Evolutionary conservation across 2,329 filamentous ascomycete species (phyloP), one percentile per base, ranked within the genome.

Genomic region (Hypoxylon sp.): DNA sequence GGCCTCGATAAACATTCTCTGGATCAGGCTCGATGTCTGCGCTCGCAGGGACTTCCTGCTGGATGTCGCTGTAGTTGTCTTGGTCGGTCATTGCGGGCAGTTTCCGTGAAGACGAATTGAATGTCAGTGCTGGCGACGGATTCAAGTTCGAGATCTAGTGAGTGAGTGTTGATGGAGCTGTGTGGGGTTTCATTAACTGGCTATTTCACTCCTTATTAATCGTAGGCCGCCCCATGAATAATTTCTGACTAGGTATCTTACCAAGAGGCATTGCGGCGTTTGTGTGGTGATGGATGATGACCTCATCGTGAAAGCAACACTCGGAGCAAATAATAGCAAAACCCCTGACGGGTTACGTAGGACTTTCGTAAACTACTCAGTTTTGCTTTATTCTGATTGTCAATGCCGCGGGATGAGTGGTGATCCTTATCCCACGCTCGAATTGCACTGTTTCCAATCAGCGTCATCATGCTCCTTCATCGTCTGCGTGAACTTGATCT

Each of bases 11-110:
- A 6, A 61, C 57, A 36, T 65, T 65, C 42, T 65, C 51, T 2
- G 38, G 51, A 16, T 61, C 57, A 7, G 18, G 38, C 14, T 61
- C 62, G 4, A 22, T 53, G 26, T 52, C 56, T 4, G 40, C 52
- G 12, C 22, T 26, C 38, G 12, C 38, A 12, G 51, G 12, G 18
- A 61, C 52, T 46, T 65, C 62, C 51, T 65, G 51, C 45, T 65
- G 57, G 33, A 61, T 65, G 32, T 65, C 52, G 46, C 57, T 65
- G 46, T 65, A 61, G 50, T 65, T 61, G 30, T 65, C 57, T 57
- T 65, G 57, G 57, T 53, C 57, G 32, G 57, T 22, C 52, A 65
- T 61, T 8, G 28, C 38, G 45, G 36, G 11, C 7, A 2, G 7
- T 40, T 40, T 28, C 24, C 40, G 32, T 12, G 9, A 24, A 28